Evolutionary conservation across 805 yeast species (phyloP).

Genomic region (Candida hungchunana): DNA sequence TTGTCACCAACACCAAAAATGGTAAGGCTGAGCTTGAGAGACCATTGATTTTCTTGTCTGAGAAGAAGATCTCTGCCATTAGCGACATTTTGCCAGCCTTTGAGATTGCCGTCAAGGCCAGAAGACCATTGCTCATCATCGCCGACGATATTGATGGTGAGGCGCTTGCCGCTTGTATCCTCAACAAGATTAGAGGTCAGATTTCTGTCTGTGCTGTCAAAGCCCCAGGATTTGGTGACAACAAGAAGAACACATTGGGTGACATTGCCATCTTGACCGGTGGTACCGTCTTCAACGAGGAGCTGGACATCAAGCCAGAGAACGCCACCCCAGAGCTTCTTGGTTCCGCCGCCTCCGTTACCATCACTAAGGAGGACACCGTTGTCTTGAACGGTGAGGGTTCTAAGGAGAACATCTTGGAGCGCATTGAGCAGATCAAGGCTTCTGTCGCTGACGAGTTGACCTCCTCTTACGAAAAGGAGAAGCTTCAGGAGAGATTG

Average conservation of each 20-base stretch:
- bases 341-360: slow-evolving; percentile 89
- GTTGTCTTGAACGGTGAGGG: slow-evolving; percentile 95
- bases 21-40: slow-evolving; percentile 97
- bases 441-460: slow-evolving; percentile 22
- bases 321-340: slow-evolving; percentile 86
- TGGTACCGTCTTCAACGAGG: slow-evolving; percentile 49
- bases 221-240: slow-evolving; percentile 99
- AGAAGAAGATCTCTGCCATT: slow-evolving; percentile 90
- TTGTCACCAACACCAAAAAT: slow-evolving; percentile 80
- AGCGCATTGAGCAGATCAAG: slow-evolving; percentile 69
- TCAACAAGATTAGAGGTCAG: slow-evolving; percentile 97
- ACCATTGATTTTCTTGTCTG: slow-evolving; percentile 77
- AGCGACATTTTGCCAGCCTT: slow-evolving; percentile 88
- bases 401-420: slow-evolving; percentile 73
- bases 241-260: slow-evolving; percentile 91
- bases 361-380: slow-evolving; percentile 95
- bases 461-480: slow-evolving; percentile 75
- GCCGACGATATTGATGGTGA: slow-evolving; percentile 99
- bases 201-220: slow-evolving; percentile 97
- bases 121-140: slow-evolving; percentile 90
- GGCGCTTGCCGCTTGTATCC: slow-evolving; percentile 97
- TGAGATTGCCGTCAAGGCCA: slow-evolving; percentile 87
- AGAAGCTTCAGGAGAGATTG: slow-evolving; percentile 95
- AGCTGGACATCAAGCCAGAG: slow-evolving; percentile 91
- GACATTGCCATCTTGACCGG: slow-evolving; percentile 96